Evolutionary conservation across 2,329 filamentous ascomycete species (phyloP), one percentile per base, ranked within the genome.

Genomic region (Myriosclerotinia curreyana): DNA sequence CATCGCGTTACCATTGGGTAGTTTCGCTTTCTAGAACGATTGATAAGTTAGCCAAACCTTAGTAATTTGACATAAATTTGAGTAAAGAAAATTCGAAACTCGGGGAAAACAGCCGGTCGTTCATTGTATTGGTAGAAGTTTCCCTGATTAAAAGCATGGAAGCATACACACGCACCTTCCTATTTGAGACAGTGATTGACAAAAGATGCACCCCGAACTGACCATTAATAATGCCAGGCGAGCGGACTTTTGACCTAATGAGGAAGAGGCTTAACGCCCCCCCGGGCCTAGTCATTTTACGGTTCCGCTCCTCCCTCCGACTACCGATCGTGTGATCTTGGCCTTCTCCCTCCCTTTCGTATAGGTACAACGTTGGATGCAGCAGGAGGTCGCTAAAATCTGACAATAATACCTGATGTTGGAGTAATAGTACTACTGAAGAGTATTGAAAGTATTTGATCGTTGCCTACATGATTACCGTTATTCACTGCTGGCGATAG

Each of bases 131-230:
- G 53, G 11, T 42, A 55, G 42, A 7, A 28, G 14, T 42, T 48
- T 38, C 55, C 55, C 5, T 46, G 40, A 34, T n/a, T 38, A 46
- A 34, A 34, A 44, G 11, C 17, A 58, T 25, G 55, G 55, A 12
- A 31, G 28, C 28, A 58, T 46, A 34, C 20, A 2, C 48, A 34
- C 42, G 9, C 42, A 59, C 55, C 55, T 59, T 59, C 55, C 42
- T 59, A 25, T 59, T 59, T 17, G 36, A 59, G 42, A 38, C 14
- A 11, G 42, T 20, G 44, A 22, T 17, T 14, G 46, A 49, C 25
- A 48, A 49, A 15, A 25, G 46, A 15, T 28, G 25, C n/a, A 20
- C 44, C 9, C 44, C 42, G 42, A 20, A 48, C 7, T 20, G 42
- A 36, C n/a, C n/a, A 46, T 34, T 48, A 28, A 36, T 36, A 9